Evolutionary conservation across 2,329 filamentous ascomycete genomes (phyloP).

Genomic region (Sphaerostilbella broomeana): DNA sequence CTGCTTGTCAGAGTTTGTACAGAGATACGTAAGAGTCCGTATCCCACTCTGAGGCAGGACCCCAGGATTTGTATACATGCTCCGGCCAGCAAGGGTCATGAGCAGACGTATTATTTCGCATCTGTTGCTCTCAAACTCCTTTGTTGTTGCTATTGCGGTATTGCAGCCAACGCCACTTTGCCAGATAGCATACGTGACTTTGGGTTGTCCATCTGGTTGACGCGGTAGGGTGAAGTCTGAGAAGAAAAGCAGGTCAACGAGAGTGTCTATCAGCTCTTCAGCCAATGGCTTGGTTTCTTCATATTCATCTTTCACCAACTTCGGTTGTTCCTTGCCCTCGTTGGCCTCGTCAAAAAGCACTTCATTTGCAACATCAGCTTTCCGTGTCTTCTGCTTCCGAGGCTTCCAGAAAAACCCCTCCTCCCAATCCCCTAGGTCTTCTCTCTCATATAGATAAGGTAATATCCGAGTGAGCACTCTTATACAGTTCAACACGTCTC

Average conservation of each 20-base stretch:
- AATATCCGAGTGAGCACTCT: conserved; percentile 82
- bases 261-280: conserved; percentile 85
- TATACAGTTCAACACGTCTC: conserved; percentile 91
- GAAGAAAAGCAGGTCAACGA: conserved; percentile 87
- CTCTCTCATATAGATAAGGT: conserved; percentile 87
- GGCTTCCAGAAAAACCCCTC: conserved; percentile 87
- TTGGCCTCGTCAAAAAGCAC: conserved; percentile 77
- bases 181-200: conserved; percentile 93
- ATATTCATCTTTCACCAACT: conserved; percentile 53
- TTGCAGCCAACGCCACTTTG: conserved; percentile 97
- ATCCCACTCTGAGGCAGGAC: conserved; percentile 76
- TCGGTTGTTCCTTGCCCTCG: conserved; percentile 43
- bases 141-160: conserved; percentile 77
- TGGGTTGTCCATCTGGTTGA: conserved; percentile 62
- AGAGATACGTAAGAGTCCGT: conserved; percentile 79
- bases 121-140: conserved; percentile 87
- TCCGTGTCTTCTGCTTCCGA: conserved; percentile 64
- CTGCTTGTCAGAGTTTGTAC: conserved; percentile 83
- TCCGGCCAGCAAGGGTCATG: conserved; percentile 78
- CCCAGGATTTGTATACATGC: conserved; percentile 83
- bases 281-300: conserved; percentile 82
- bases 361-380: conserved; percentile 60
- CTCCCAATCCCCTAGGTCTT: conserved; percentile 78
- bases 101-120: conserved; percentile 84
- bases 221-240: conserved; percentile 79